Evolutionary conservation across 495 filamentous ascomycete species (phyloP).

Genomic region (Aspergillus nidulans): DNA sequence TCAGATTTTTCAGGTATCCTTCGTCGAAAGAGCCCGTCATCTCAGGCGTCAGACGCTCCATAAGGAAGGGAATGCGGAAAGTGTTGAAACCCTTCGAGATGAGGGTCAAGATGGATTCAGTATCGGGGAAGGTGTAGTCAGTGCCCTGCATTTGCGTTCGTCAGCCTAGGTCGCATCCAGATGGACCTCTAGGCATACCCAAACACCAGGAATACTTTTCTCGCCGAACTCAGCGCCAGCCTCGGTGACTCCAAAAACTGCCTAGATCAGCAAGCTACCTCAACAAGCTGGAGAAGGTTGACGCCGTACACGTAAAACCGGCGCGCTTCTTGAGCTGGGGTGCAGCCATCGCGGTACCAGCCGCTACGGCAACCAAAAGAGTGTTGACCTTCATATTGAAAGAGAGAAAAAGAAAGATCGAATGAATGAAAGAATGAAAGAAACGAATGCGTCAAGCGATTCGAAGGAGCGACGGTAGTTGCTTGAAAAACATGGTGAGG

Average conservation of each 20-base stretch:
- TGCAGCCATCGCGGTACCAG: slow-evolving; percentile 24
- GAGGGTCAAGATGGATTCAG: slow-evolving; percentile 53
- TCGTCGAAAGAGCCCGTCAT: slow-evolving; percentile 35
- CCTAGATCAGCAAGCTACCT: slow-evolving; percentile 21
- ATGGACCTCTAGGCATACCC: not conserved
- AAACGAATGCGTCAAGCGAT: not conserved
- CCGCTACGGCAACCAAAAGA: slow-evolving; percentile 24
- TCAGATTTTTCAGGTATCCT: slow-evolving; percentile 40
- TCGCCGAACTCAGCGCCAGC: slow-evolving; percentile 52
- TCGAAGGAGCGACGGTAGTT: not conserved
- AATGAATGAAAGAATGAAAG: not conserved
- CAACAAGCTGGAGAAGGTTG: slow-evolving; percentile 3
- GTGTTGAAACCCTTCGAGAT: slow-evolving; percentile 61
- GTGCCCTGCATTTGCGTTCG: slow-evolving; percentile 28
- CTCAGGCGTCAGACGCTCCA: slow-evolving; percentile 62
- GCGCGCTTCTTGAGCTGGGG: slow-evolving; percentile 15
- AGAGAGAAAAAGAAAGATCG: not conserved
- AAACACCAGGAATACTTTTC: slow-evolving; percentile 44
- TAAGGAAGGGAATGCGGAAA: slow-evolving; percentile 65
- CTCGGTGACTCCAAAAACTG: slow-evolving; percentile 31
- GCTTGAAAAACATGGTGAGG: not conserved
- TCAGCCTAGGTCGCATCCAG: not conserved
- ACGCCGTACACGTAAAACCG: not conserved
- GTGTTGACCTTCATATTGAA: slow-evolving; percentile 26
- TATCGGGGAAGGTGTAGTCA: slow-evolving; percentile 58